Evolutionary conservation across 2,329 filamentous ascomycete species (phyloP), one percentile per base, ranked within the genome.

Genomic region (Hirsutella rhossiliensis): DNA sequence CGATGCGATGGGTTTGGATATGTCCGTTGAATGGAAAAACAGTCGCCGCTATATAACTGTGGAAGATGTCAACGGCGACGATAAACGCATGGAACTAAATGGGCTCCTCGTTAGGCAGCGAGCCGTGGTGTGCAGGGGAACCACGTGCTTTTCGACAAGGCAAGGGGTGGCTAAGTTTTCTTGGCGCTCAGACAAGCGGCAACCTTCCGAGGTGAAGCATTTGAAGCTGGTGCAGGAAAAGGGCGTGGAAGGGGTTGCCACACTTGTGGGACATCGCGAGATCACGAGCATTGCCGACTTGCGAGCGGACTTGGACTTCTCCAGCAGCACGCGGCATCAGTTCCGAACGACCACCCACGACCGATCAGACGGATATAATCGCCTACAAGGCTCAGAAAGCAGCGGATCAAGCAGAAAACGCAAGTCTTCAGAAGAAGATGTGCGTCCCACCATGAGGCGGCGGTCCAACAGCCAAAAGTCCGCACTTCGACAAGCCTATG

Each of bases 1-100:
- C 28, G 34, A 47, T 13, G 36, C 42, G 13, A 48, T 50, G 45
- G 48, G 47, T 5, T 30, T 46, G n/a, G 44, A 46, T 36, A 41
- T n/a, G 29, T 46, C 36, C 37, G 43, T 43, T 4, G 30, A 46
- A 11, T 20, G 39, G 15, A 17, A 38, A 18, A n/a, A 27, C 3
- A 15, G 37, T 7, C 15, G 12, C 11, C 37, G 37, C 19, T 27
- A 23, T 15, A 31, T 31, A 8, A 31, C 29, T 8, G 8, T 31
- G 29, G 29, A 31, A 8, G 29, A 13, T 13, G 8, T 13, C 8
- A 31, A 31, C 13, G 29, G 29, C 13, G 29, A n/a, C 32, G 8
- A 8, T 8, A 8, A 8, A 4, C 3, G 12, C n/a, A 9, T 39
- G 2, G 12, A 27, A 18, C 18, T 39, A 15, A 27, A 13, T 2